Evolutionary conservation across 306 rosid genomes (phyloP).

Genomic region (Dryas alaskensis): DNA sequence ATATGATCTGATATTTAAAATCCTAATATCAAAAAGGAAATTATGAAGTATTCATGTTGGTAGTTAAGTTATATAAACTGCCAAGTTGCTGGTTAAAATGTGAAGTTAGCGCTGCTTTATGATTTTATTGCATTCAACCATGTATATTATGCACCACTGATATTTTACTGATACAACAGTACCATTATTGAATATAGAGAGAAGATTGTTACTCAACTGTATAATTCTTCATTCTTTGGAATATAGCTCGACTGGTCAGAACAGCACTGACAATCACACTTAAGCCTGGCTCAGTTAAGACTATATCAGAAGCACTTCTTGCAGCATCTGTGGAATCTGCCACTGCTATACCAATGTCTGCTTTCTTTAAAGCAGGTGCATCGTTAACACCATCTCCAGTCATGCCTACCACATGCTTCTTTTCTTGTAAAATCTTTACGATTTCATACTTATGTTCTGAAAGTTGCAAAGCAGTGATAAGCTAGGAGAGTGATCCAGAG

Average conservation of each 20-base stretch:
- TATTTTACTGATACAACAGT: constrained; percentile 1
- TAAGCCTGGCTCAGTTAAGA: constrained; percentile 83
- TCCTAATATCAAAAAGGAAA: too few relatives aligned
- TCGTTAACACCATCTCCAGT: constrained; percentile 92
- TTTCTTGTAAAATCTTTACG: constrained; percentile 77
- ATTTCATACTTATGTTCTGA: constrained; percentile 87
- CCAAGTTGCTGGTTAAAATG: too few relatives aligned
- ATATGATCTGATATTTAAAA: too few relatives aligned
- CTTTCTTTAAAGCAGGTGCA: constrained; percentile 91
- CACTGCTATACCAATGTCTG: constrained; percentile 89
- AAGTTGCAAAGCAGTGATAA: constrained; percentile 28
- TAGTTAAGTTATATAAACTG: too few relatives aligned
- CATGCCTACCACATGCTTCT: constrained; percentile 84
- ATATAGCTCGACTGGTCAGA: constrained; percentile 81
- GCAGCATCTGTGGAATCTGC: constrained; percentile 93
- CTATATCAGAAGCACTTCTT: constrained; percentile 79
- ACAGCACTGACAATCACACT: constrained; percentile 81
- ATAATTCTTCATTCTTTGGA: constrained; percentile 90
- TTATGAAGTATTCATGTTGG: too few relatives aligned
- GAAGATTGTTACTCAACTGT: constrained; percentile 57
- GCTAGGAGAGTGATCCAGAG: background rate
- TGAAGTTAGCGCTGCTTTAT: too few relatives aligned
- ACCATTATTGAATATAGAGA: constrained; percentile 21
- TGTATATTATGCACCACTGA: too few relatives aligned
- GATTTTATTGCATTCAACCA: too few relatives aligned